Evolutionary conservation across 345 rosid species (phyloP), one percentile per base, ranked within the genome.

Genomic region (Lagerstroemia speciosa): DNA sequence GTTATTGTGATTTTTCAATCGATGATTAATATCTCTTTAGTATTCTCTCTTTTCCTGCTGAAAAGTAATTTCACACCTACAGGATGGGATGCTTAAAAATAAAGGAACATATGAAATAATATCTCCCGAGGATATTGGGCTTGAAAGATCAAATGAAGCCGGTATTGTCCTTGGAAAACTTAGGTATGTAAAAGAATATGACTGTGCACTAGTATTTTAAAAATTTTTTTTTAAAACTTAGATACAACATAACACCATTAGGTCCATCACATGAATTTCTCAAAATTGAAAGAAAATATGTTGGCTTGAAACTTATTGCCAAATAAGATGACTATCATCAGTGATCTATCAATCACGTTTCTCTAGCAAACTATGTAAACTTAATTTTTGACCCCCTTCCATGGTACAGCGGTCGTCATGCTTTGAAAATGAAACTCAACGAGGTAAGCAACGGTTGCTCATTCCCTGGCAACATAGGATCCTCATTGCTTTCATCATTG

Each of bases 71-170:
- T 67, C 34, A 68, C 65, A 72, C 75, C 61, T 74, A 62, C 78
- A 93, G 98, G 93, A 93, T 70, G 97, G 98, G 82, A 91, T 93
- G 97, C 86, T 91, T 50, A 91, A 89, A 78, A 92, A 93, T 79
- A 86, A 89, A 81, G 79, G 89, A 40, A 93, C 97, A 5, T 93
- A 93, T 86, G 98, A 93, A 79, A 91, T 93, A 65, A 86, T 91
- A 16, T 82, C 84, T 57, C 97, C 95, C 0, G 96, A 91, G 62
- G 97, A 89, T 76, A 87, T 93, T 55, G 98, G 98, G 57, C 96
- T 91, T 67, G 94, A 93, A 71, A 78, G 97, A 72, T 73, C 93
- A 61, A 85, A 89, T 72, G 91, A 86, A 64, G 92, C 91, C 62
- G 96, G 97, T 58, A 91, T 93, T 76, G 97, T 93, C 71, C 95